A percentile compares a stretch with the other conserved stretches of the same genome.
phyloP scores from a whole-genome alignment of 1,284 basidiomycete species.

The Ustilago shanxiensis region DNA sequence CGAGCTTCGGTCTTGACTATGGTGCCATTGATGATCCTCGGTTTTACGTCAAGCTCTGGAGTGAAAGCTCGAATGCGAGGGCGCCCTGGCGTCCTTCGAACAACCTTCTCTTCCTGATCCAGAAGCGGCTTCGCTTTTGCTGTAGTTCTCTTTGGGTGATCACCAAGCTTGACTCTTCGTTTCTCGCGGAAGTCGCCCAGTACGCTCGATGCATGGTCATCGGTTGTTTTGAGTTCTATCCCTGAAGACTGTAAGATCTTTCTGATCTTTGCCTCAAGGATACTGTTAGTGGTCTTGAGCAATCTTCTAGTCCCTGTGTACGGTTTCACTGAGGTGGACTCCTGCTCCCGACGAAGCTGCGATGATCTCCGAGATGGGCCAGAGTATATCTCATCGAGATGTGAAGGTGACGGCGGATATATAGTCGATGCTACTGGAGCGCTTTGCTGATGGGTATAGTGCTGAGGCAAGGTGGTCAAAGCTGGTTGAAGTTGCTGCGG shows the following conservation, averaged over 20 bases:
- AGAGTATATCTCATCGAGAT: not conserved
- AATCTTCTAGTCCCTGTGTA: not conserved
- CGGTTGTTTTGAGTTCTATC: not conserved
- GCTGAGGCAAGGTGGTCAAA: constrained; percentile 9
- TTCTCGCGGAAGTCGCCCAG: not conserved
- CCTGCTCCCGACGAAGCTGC: not conserved
- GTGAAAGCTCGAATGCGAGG: constrained; percentile 9
- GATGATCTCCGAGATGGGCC: not conserved
- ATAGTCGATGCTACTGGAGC: not conserved
- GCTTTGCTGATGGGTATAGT: constrained; percentile 13
- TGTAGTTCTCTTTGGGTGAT: constrained; percentile 1
- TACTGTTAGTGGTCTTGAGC: not conserved
- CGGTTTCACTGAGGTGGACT: not conserved
- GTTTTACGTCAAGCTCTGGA: not conserved
- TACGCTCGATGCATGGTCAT: not conserved
- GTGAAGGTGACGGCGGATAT: not conserved
- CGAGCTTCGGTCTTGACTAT: constrained; percentile 13
- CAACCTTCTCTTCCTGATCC: constrained; percentile 8
- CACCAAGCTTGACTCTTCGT: not conserved
- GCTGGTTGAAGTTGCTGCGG: constrained; percentile 14
- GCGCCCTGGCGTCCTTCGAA: constrained; percentile 18
- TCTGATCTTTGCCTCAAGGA: constrained; percentile 3
- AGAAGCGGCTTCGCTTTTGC: not conserved
- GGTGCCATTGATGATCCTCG: not conserved
- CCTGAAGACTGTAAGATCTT: not conserved